Evolutionary conservation across 2,329 filamentous ascomycete species (phyloP), one percentile per base, ranked within the genome.

Genomic region (Botrytis squamosa): DNA sequence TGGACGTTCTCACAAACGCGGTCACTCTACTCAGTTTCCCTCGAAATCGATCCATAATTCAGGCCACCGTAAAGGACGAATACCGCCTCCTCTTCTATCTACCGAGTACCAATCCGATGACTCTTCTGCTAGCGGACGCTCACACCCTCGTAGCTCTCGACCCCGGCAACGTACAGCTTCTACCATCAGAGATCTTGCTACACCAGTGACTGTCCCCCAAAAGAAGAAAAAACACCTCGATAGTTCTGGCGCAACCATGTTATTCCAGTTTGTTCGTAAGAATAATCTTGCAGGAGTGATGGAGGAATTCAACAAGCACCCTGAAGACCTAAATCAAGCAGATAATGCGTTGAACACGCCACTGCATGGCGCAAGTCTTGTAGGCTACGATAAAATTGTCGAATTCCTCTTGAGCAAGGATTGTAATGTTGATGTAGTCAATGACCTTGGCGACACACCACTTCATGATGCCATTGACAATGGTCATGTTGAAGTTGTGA

Each of bases 271-370:
- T 97, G 94, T 82, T 93, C 95, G 55, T 91, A 91, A 78, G 94
- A 40, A 94, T 69, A 93, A 97, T 80, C 88, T 96, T 72, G 93
- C 95, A 2, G 86, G 86, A 16, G 94, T 93, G 25, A 95, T 93
- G 81, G 88, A 89, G 64, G 74, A 78, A 89, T 93, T 76, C 46
- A 85, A 88, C 14, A 93, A 97, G 80, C 89, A 94, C 33, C 94
- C 94, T 0, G 93, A 97, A 75, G 94, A 98, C 82, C 83, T 98
- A 71, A 93, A 99, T 78, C 88, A 95, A 74, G 90, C 93, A 38
- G 96, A 99, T 80, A 97, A 97, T 81, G 96, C 96, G 22, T 93
- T 94, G n/a, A 98, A 98, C 80, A 97, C 95, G 1, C 96, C 96
- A 38, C 86, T 99, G 49, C 96, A 99, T 82, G 96, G 97, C 77